These are phyloP conservation scores for Cylindricascospora bacillispora DNA, from an alignment of 1,139 yeast species.

Conservation along the genomic window DNA sequence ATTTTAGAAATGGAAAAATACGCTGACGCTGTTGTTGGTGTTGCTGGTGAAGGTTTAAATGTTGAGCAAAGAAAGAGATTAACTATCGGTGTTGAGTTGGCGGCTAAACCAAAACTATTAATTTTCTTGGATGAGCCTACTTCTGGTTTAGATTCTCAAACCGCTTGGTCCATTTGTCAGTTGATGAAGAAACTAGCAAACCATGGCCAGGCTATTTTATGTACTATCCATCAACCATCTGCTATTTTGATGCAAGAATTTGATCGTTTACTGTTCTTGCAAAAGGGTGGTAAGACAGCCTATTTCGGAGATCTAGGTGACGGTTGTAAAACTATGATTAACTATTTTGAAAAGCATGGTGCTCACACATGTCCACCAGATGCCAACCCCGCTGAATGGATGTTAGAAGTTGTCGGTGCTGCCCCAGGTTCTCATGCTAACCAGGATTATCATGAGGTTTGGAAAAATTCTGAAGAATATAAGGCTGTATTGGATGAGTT, in stretches of 20 bases:
- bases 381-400: conserved; percentile 75
- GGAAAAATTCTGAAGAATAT: conserved; percentile 48
- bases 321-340: conserved; percentile 43
- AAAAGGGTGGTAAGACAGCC: conserved; percentile 63
- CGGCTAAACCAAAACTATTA: conserved; percentile 38
- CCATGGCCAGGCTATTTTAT: conserved; percentile 42
- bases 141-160: conserved; percentile 43
- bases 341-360: conserved; percentile 58
- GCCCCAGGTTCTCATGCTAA: conserved; percentile 62
- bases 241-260: conserved; percentile 64
- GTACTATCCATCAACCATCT: conserved; percentile 57
- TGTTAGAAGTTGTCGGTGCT: conserved; percentile 66
- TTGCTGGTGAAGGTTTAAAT: conserved; percentile 40
- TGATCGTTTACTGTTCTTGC: conserved; percentile 58
- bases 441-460: conserved; percentile 50
- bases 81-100: conserved; percentile 45
- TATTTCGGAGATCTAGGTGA: conserved; percentile 70
- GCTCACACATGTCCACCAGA: conserved; percentile 49
- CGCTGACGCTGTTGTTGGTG: conserved; percentile 48
- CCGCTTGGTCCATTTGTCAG: conserved; percentile 41
- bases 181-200: conserved; percentile 33
- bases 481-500: conserved; percentile 31
- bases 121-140: conserved; percentile 43
- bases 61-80: conserved; percentile 52
- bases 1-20: conserved; percentile 40